phyloP scores from a whole-genome alignment of 1,284 basidiomycete genomes.

The Grifola frondosa region DNA sequence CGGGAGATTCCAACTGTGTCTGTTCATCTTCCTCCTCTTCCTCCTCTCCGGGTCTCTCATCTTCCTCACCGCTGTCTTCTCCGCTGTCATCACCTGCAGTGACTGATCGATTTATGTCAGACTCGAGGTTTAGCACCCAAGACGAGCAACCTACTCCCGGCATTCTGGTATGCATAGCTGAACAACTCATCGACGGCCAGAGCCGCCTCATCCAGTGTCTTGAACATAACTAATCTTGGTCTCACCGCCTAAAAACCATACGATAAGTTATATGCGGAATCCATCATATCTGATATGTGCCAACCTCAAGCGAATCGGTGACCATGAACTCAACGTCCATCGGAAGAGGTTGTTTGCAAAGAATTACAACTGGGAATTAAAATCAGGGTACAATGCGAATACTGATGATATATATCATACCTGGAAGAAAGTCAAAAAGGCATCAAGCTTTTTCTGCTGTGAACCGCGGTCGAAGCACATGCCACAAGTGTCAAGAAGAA shows the following conservation, averaged over 20 bases:
- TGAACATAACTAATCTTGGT: slow-evolving; percentile 69
- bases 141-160: slow-evolving; percentile 53
- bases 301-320: slow-evolving; percentile 87
- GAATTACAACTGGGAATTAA: slow-evolving; percentile 70
- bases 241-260: slow-evolving; percentile 63
- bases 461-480: slow-evolving; percentile 95
- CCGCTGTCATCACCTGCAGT: slow-evolving; percentile 68
- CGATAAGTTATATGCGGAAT: background rate
- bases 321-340: slow-evolving; percentile 99
- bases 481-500: slow-evolving; percentile 93
- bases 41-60: slow-evolving; percentile 50
- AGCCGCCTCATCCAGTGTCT: slow-evolving; percentile 83
- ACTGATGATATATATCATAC: no score
- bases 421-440: slow-evolving; percentile 92
- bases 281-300: background rate
- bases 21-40: slow-evolving; percentile 60
- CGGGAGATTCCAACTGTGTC: slow-evolving; percentile 47
- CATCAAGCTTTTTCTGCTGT: slow-evolving; percentile 89
- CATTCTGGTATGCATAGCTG: slow-evolving; percentile 57
- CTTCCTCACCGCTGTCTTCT: slow-evolving; percentile 49
- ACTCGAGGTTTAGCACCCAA: no score
- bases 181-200: slow-evolving; percentile 88
- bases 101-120: no score
- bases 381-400: background rate
- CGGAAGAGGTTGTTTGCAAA: slow-evolving; percentile 84